Conservation (phyloP, 192 early-diverging fungal genomes). For the Lunasporangiospora selenospora region DNA sequence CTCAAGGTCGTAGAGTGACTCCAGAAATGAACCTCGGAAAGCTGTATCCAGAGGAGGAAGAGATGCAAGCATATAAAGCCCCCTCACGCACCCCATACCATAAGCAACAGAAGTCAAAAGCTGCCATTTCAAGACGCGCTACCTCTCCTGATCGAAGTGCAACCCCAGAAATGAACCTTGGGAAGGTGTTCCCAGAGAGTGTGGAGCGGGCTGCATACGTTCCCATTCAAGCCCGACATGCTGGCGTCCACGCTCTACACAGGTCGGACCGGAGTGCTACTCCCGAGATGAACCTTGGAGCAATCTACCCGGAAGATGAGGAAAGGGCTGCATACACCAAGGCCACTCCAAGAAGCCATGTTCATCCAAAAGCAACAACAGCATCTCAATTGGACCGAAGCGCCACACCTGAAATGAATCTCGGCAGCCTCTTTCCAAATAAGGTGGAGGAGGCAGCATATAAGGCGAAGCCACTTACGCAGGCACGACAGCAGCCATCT, state of each 20-base stretch:
- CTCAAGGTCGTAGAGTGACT: not conserved
- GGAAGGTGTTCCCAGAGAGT: too few relatives aligned
- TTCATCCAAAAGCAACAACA: too few relatives aligned
- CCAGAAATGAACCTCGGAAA: slow-evolving; percentile 7
- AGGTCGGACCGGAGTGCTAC: not conserved
- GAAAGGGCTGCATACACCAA: not conserved
- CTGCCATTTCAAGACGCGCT: not conserved
- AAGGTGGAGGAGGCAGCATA: not conserved
- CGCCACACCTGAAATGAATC: not conserved
- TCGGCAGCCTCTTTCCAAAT: too few relatives aligned
- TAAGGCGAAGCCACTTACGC: too few relatives aligned
- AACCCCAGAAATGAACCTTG: not conserved
- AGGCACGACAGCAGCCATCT: too few relatives aligned
- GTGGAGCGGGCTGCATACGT: not conserved
- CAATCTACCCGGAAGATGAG: too few relatives aligned
- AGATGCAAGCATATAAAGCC: too few relatives aligned
- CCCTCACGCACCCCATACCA: too few relatives aligned
- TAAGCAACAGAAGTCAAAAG: not conserved
- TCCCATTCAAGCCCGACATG: not conserved
- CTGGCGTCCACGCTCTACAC: too few relatives aligned
- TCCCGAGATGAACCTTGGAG: not conserved
- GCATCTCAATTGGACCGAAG: too few relatives aligned
- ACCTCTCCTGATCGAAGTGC: not conserved
- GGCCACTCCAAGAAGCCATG: not conserved
- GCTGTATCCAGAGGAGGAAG: not conserved